Base-by-base conservation (phyloP, 345 rosid species). In the Salix dunnii region DNA sequence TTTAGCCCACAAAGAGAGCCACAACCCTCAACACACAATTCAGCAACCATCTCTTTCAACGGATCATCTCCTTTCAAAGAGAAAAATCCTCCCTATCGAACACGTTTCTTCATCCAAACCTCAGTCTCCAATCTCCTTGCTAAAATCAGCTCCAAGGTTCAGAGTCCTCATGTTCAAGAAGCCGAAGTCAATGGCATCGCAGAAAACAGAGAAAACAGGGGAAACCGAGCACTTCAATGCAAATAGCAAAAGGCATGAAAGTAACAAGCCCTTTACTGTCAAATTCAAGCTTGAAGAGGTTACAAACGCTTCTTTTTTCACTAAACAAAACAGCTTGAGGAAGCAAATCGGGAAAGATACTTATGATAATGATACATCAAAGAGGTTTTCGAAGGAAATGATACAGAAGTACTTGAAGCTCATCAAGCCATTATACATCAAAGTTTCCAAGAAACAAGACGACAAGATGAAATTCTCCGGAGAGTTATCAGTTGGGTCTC, bases 51-150 rank as follows among this genome's bases (percentile, higher is more conserved):
- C 84, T 33, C 64, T 60, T 76, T 70, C 85, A 69, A 60, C 86
- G 78, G 83, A 90, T 71, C 35, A 85, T 60, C 76, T 79, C 25
- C n/a, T 84, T 72, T 89, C 90, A 20, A 94, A 91, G 73, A 82
- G 93, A 75, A 91, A 88, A 83, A 82, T 95, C 81, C 86, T 95
- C 30, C 97, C 97, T 4, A 82, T 87, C 46, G 97, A 93, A 14
- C 83, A 84, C 68, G 33, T 60, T 48, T 5, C 14, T 7, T 66
- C 69, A 7, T 81, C 86, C 1, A 90, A 89, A 38, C 90, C 90
- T 2, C 94, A 84, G 25, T 88, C 97, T 27, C 94, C 97, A 21
- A 87, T 82, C 72, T 83, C 91, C 5, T 74, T 86, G 48, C 74
- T 89, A 0, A 93, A 90, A 85, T 87, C 97, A 13, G 84, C 90